Base-by-base conservation (phyloP, 1,284 basidiomycete genomes). In the Takashimella tepidaria region DNA sequence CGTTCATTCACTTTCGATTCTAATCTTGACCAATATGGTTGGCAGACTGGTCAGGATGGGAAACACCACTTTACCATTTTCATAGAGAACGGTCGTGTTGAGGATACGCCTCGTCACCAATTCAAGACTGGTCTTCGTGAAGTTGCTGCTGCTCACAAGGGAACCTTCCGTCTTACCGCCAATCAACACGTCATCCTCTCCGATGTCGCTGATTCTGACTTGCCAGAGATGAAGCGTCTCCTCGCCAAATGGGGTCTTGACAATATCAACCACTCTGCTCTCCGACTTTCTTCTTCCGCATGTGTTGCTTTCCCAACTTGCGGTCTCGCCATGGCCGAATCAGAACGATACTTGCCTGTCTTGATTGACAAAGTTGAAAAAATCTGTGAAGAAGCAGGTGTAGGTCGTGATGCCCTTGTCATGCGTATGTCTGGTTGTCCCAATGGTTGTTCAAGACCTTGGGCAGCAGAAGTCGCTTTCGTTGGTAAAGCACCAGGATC, bases 301-400 rank as follows among this genome's bases (percentile, higher is more conserved):
- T 99, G 96, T 77, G 95, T 99, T 55, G 88, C 95, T 1, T 96
- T 98, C 82, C 95, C 96, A 5, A 98, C 95, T 3, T 99, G 92
- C 66, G 88, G 89, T 66, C 82, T 95, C 41, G 92, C 92, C 12
- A 95, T 95, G 90, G 92, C 92, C 24, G 92, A 96, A 77, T 92
- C 89, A 11, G 92, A 96, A 73, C 79, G 89, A 84, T 98, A 97
- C 75, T 80, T 98, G n/a, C 96, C 96, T 8, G 67, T 95, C 22
- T 84, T 98, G 45, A 82, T 98, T 60, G 89, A 91, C 78, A 98
- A 98, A 78, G 86, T 98, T 23, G 96, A 98, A 79, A 84, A 85
- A 76, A 87, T 98, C 26, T 91, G 90, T 69, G 92, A 98, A 72
- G 88, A 92, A 70, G 88, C 86, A 63, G 95, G 95, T 23, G 79